Percentiles rank a stretch among this genome's conserved stretches.
These are phyloP conservation scores for Backusella macrospora DNA, from an alignment of 192 early-diverging fungal genomes.

Conservation along the genomic window DNA sequence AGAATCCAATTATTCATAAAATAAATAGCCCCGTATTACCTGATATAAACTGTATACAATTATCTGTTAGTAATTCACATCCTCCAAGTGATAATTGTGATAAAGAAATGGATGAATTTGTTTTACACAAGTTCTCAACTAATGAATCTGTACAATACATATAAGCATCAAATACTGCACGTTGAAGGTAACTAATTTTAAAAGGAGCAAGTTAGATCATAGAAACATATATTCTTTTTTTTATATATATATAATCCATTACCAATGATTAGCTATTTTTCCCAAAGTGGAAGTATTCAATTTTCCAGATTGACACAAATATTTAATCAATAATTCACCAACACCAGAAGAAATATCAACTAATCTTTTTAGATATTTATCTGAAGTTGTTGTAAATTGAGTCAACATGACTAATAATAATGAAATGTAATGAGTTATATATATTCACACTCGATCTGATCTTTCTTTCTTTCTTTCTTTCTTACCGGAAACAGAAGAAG, in stretches of 20 bases:
- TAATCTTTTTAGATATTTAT: conserved; percentile 13
- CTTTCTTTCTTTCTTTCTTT: no score
- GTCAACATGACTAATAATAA: conserved; percentile 30
- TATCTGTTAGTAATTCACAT: conserved; percentile 50
- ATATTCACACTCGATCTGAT: no score
- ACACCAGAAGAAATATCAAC: conserved; percentile 39
- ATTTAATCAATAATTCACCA: conserved; percentile 37
- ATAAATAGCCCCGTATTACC: conserved; percentile 29
- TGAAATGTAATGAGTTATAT: no score
- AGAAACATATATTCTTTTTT: background rate
- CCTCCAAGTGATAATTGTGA: conserved; percentile 44
- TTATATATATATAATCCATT: background rate
- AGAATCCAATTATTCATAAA: background rate
- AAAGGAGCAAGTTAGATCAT: background rate
- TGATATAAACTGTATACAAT: conserved; percentile 42
- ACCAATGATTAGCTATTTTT: conserved; percentile 25
- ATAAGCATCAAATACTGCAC: conserved; percentile 47
- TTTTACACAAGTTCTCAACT: conserved; percentile 39
- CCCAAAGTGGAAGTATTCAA: conserved; percentile 27
- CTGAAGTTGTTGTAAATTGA: conserved; percentile 7
- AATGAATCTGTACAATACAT: conserved; percentile 51
- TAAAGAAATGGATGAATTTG: conserved; percentile 41
- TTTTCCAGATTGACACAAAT: conserved; percentile 38
- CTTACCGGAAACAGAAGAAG: conserved; percentile 43
- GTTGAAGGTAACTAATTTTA: conserved; percentile 40